Conservation (phyloP, 2,329 filamentous ascomycete genomes). For the Colletotrichum endophyticum region DNA sequence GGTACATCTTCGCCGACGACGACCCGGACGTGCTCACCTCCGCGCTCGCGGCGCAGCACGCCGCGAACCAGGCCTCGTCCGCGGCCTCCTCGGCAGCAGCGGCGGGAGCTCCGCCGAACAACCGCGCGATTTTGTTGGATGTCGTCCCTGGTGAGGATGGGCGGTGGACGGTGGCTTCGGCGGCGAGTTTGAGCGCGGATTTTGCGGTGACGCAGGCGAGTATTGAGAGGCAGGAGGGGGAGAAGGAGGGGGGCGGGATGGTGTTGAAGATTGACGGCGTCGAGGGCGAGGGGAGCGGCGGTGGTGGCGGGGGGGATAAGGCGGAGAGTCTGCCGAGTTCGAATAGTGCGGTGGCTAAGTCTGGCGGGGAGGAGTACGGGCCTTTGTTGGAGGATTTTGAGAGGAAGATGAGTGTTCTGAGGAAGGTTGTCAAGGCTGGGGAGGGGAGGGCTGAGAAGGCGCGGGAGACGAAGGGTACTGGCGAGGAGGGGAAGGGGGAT, state of each 20-base stretch:
- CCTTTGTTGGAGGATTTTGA: constrained; percentile 62
- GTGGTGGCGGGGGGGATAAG: constrained; percentile 10
- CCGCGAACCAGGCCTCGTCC: constrained; percentile 24
- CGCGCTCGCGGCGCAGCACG: constrained; percentile 52
- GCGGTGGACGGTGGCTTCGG: constrained; percentile 65
- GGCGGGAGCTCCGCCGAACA: constrained; percentile 20
- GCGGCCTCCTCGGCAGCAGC: constrained; percentile 29
- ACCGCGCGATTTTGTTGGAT: constrained; percentile 62
- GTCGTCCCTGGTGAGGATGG: constrained; percentile 46
- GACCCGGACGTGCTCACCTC: constrained; percentile 78
- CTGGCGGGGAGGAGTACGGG: constrained; percentile 52
- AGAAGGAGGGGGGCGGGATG: constrained; percentile 33
- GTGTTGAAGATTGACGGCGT: constrained; percentile 70
- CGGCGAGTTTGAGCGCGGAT: constrained; percentile 73
- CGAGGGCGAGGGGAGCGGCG: constrained; percentile 33
- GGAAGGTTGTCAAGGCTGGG: constrained; percentile 57
- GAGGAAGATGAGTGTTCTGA: constrained; percentile 58
- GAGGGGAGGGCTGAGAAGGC: constrained; percentile 29
- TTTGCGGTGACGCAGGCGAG: constrained; percentile 67
- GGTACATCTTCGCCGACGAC: constrained; percentile 94
- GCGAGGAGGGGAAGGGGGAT: constrained; percentile 17
- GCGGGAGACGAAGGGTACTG: background rate
- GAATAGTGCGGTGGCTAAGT: constrained; percentile 31
- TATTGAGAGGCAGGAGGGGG: constrained; percentile 47
- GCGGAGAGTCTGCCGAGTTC: constrained; percentile 23